Base-by-base conservation (phyloP, 2,329 filamentous ascomycete genomes). In the Fusarium sp. region DNA sequence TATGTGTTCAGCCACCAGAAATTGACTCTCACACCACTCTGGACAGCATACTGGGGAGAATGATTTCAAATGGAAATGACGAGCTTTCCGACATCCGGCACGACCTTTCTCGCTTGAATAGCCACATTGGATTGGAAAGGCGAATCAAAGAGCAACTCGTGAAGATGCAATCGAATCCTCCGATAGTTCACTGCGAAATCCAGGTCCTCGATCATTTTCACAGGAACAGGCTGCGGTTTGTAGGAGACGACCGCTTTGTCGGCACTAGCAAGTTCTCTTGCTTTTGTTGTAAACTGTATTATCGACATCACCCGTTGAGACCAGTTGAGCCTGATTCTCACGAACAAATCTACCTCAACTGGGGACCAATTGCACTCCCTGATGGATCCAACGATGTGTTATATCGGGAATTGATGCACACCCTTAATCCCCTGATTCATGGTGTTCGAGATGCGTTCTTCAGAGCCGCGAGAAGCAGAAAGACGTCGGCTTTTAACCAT, bases 151-250 rank as follows among this genome's bases (percentile, higher is more conserved):
- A 39, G 35, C 23, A 38, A 28, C 28, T 50, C 3, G n/a, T 39
- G 8, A 39, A 23, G n/a, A 6, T 50, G 21, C 35, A 50, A 12
- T 50, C 48, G 6, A 50, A 39, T 12, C 24, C 48, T 29, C 48
- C 48, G 23, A 50, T 29, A 29, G 35, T 50, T 24, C 33, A 39
- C 48, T 38, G 35, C 8, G n/a, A 50, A 29, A n/a, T 50, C 18
- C 48, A 50, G 39, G 33, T 50, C 35, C 24, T 50, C 13, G 35
- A 50, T 13, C 48, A 50, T 50, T 50, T 50, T 50, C 21, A 50
- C 12, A 38, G 35, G 18, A 50, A 21, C n/a, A 15, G 48, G 39
- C 29, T 50, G 5, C 48, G 33, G 15, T 50, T 39, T 8, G n/a
- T 13, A 39, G 24, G 39, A 39, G 13, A 23, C 35, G 48, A 50